Evolutionary conservation across 345 rosid genomes (phyloP), one percentile per base, ranked within the genome.

Genomic region (Cardamine resedifolia): DNA sequence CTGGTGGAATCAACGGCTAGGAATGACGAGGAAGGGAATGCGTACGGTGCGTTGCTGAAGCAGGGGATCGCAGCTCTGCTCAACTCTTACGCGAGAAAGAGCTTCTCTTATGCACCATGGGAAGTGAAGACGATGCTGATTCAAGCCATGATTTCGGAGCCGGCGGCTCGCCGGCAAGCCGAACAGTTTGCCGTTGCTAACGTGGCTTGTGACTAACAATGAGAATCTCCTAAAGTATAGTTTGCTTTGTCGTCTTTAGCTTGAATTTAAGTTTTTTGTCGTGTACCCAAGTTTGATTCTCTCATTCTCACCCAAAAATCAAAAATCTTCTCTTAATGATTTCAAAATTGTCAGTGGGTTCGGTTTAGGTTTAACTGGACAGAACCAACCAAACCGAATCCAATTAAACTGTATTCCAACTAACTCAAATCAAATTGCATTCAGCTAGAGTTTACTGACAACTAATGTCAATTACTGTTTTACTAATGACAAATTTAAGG

Each of bases 121-220:
- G 84, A 93, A 58, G 98, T 93, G 15, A 93, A 93, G 89, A 89
- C 88, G 1, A 49, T 90, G 80, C 27, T 87, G 38, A 83, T 93
- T 5, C 83, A 89, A 53, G 89, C 88, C 1, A 51, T 89, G 80
- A 84, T 88, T 15, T 87, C 98, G 4, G 78, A 84, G 76, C 61
- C 78, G 28, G 88, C 90, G 3, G 98, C 97, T 1, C 81, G 81
- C 49, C 73, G 62, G 14, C 88, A 81, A 56, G 90, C 96, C 44
- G 49, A 45, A 20, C 63, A 44, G 26, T 90, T 93, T 74, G 78
- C 81, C 26, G 33, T 66, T 14, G 97, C 95, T 41, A 93, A 93
- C 65, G 68, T 83, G n/a, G 92, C 84, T 56, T 93, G 98, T 58
- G 76, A 74, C 73, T 87, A 69, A 55, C 8, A 7, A 5, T 10